Evolutionary conservation across 2,329 filamentous ascomycete genomes (phyloP).

Genomic region (Fusarium sp.): DNA sequence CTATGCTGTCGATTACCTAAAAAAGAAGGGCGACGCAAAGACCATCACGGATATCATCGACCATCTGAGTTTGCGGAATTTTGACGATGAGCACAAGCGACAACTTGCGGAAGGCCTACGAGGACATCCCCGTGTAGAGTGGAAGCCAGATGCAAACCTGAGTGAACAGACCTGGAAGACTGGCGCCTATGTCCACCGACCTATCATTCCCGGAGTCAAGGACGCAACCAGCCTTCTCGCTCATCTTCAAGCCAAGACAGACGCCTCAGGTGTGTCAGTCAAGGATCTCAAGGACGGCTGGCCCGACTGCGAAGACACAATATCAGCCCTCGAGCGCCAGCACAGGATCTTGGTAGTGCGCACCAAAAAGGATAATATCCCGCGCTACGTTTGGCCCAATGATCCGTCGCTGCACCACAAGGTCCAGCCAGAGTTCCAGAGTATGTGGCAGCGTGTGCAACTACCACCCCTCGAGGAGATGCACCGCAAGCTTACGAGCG

Average conservation of each 20-base stretch:
- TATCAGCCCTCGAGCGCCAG: slow-evolving; percentile 79
- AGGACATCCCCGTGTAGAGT: slow-evolving; percentile 67
- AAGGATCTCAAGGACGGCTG: slow-evolving; percentile 97
- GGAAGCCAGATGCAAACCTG: slow-evolving; percentile 64
- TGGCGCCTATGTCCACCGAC: slow-evolving; percentile 84
- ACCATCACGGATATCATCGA: slow-evolving; percentile 79
- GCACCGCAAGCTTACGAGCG: slow-evolving; percentile 77
- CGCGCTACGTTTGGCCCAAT: slow-evolving; percentile 88
- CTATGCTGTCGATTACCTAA: slow-evolving; percentile 86
- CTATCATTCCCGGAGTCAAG: slow-evolving; percentile 81
- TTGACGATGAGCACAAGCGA: slow-evolving; percentile 68
- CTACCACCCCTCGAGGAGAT: slow-evolving; percentile 81
- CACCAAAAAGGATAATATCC: slow-evolving; percentile 90
- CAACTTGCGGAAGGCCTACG: slow-evolving; percentile 75
- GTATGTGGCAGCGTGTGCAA: slow-evolving; percentile 83
- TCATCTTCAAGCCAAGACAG: slow-evolving; percentile 82
- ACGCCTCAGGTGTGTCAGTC: slow-evolving; percentile 82
- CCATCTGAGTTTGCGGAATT: slow-evolving; percentile 77
- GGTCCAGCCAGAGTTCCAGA: slow-evolving; percentile 84
- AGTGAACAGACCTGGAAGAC: slow-evolving; percentile 72
- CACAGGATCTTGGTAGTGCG: slow-evolving; percentile 86
- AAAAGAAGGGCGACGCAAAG: slow-evolving; percentile 74
- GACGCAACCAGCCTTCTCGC: slow-evolving; percentile 79
- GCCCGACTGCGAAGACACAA: slow-evolving; percentile 82
- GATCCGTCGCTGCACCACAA: slow-evolving; percentile 78